Conservation (phyloP, 2,329 filamentous ascomycete species). For the Thielaviopsis ethacetica region DNA sequence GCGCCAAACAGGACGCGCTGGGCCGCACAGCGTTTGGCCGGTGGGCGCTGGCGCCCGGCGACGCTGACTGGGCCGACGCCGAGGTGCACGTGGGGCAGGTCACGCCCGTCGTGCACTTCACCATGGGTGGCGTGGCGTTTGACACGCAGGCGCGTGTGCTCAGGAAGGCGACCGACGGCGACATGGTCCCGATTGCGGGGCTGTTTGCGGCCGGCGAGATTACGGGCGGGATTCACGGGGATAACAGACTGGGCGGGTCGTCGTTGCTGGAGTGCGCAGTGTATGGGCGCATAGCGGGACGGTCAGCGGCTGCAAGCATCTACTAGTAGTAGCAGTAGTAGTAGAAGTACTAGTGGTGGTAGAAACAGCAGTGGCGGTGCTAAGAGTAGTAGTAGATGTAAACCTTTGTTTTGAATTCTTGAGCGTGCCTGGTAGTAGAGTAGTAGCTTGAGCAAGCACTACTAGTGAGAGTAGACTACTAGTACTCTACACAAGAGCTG, state of each 20-base stretch:
- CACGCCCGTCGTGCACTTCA: conserved; percentile 49
- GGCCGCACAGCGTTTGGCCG: conserved; percentile 35
- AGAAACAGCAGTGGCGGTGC: no score
- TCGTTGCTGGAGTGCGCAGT: conserved; percentile 48
- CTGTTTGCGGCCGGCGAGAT: conserved; percentile 49
- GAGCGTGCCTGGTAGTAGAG: neutral
- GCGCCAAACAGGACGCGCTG: conserved; percentile 25
- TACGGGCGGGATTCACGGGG: conserved; percentile 47
- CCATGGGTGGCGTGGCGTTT: conserved; percentile 48
- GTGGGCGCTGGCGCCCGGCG: conserved; percentile 32
- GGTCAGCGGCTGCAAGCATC: conserved; percentile 23
- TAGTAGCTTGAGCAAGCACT: neutral
- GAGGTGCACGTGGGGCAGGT: conserved; percentile 41
- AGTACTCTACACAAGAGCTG: no score
- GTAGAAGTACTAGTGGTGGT: no score
- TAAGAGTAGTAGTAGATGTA: neutral
- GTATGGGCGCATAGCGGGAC: conserved; percentile 42
- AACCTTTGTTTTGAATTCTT: neutral
- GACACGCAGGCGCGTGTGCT: conserved; percentile 36
- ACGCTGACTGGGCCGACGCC: conserved; percentile 30
- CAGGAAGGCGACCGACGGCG: conserved; percentile 18
- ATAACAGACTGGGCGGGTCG: conserved; percentile 44
- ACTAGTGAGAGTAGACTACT: no score
- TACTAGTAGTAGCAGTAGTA: no score
- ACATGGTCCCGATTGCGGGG: conserved; percentile 30